A percentile compares a stretch with the other conserved stretches of the same genome.
phyloP scores from a whole-genome alignment of 108 stramenopile genomes.

The Conticribra weissflogii region DNA sequence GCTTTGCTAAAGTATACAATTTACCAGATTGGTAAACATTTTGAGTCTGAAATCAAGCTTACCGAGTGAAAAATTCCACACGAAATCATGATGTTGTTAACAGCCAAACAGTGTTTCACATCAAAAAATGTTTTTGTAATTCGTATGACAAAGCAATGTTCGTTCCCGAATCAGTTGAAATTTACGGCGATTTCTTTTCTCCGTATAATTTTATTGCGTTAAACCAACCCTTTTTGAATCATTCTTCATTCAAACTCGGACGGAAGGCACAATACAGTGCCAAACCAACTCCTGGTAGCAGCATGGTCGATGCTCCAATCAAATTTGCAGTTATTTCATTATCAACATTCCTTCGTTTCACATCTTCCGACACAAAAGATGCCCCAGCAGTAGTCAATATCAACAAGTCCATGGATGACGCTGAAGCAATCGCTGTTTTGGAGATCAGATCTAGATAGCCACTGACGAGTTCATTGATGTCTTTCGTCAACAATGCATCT shows the following conservation, averaged over 20 bases:
- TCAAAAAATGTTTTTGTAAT: too few relatives aligned
- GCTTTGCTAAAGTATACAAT: too few relatives aligned
- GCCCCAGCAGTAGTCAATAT: constrained; percentile 52
- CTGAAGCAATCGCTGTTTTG: constrained; percentile 52
- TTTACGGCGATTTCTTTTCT: too few relatives aligned
- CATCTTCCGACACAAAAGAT: constrained; percentile 63
- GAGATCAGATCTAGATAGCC: constrained; percentile 41
- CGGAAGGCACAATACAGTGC: constrained; percentile 63
- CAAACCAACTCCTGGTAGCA: constrained; percentile 61
- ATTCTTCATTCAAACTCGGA: constrained; percentile 48
- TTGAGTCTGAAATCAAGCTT: too few relatives aligned
- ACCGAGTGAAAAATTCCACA: too few relatives aligned
- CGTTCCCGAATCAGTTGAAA: too few relatives aligned
- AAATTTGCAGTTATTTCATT: constrained; percentile 15
- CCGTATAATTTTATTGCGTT: too few relatives aligned
- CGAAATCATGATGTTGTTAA: too few relatives aligned
- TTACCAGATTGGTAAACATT: too few relatives aligned
- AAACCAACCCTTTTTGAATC: too few relatives aligned
- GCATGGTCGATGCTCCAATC: constrained; percentile 52
- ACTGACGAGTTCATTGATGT: constrained; percentile 27
- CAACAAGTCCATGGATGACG: constrained; percentile 59
- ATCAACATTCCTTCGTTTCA: constrained; percentile 38
- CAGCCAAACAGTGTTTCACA: too few relatives aligned
- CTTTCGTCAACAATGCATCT: constrained; percentile 20
- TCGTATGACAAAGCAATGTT: too few relatives aligned